phyloP scores from a whole-genome alignment of 805 yeast genomes.

The Candida silvatica region DNA sequence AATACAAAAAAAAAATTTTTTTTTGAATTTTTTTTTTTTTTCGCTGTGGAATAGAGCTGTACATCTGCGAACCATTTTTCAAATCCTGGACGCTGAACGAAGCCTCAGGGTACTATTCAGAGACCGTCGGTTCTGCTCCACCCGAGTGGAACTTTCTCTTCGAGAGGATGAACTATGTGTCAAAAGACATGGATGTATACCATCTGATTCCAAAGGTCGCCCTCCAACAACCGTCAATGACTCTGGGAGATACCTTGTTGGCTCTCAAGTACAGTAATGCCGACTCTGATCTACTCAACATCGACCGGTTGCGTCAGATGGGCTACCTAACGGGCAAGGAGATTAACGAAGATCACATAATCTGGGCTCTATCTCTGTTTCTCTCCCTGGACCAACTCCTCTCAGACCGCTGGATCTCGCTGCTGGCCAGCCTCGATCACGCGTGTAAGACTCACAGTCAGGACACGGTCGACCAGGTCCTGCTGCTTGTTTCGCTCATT shows the following conservation, averaged over 20 bases:
- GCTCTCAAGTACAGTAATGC: neutral
- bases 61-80: neutral
- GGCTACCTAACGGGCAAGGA: neutral
- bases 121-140: too few species aligned
- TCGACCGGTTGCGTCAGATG: neutral
- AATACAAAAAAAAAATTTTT: too few species aligned
- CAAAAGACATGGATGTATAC: neutral
- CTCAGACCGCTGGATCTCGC: conserved; percentile 11
- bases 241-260: neutral
- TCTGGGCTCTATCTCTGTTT: neutral
- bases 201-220: neutral
- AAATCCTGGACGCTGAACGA: neutral
- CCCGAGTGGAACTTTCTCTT: neutral
- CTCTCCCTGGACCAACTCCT: conserved; percentile 2
- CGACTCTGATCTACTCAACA: neutral
- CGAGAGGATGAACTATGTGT: neutral
- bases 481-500: conserved; percentile 7
- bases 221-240: neutral
- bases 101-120: too few species aligned
- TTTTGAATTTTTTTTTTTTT: too few species aligned
- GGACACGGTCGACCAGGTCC: conserved; percentile 5
- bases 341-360: neutral
- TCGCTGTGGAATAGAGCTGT: too few species aligned
- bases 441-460: conserved; percentile 4
- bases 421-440: conserved; percentile 7